Evolutionary conservation across 106 monocot species (phyloP), one percentile per base, ranked within the genome.

Genomic region (Dioscorea dumetorum): DNA sequence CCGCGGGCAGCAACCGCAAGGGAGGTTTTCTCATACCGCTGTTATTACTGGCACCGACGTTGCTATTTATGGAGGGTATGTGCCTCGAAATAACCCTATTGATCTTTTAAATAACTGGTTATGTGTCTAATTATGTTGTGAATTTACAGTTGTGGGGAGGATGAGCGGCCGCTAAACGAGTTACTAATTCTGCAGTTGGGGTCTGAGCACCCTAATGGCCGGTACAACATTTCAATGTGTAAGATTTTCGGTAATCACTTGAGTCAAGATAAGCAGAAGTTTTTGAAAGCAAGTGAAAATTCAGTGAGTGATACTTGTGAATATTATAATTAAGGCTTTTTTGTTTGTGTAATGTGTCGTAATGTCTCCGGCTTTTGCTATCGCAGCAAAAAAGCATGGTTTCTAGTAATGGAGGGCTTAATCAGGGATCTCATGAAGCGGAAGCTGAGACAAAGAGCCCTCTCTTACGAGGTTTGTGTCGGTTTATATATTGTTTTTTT

Each of bases 131-230:
- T 65, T 51, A 22, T 76, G 50, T 35, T 41, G 15, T 41, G 19
- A 23, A 69, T 76, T 77, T 8, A 20, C 69, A 95, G 95, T 5
- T 95, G 95, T 15, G 95, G 95, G 23, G 95, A 91, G 79, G 95
- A 95, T 35, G 95, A 95, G 35, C 85, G 85, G 7, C 95, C 95
- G 20, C 79, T 95, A 5, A 95, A 91, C 33, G 95, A 95, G 33
- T 33, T 95, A 9, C 78, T 95, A 48, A 76, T 95, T 67, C 80
- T 95, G 71, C 91, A 91, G 23, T 70, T 91, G 48, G 91, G 85
- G 20, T 85, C 87, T 19, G 90, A 85, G 33, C 94, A 94, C 62
- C 87, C 82, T 13, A 90, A 94, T 70, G 87, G 90, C 24, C 84
- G 87, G 0, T 85, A 87, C 67, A 88, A 94, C 67, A 76, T 85